phyloP scores from a whole-genome alignment of 2,329 filamentous ascomycete genomes.

The Colletotrichum agaves region DNA sequence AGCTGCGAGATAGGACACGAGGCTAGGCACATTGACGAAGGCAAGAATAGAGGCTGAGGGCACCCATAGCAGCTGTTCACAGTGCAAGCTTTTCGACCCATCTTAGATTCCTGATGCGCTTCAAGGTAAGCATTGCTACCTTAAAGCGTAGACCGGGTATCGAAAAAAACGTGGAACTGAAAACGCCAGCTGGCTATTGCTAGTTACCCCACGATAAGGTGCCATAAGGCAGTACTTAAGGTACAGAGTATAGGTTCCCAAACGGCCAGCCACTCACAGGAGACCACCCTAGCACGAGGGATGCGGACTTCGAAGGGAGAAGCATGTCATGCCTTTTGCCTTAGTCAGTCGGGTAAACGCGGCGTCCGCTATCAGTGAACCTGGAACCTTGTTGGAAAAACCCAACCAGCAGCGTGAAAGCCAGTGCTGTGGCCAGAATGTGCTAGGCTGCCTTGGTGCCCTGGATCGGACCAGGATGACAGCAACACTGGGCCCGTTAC shows the following conservation, averaged over 20 bases:
- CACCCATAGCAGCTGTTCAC: no score
- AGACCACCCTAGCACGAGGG: not conserved
- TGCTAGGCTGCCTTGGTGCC: not conserved
- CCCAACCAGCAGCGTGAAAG: not conserved
- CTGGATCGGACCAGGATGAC: conserved; percentile 28
- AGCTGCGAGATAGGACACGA: no score
- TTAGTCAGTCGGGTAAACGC: conserved; percentile 24
- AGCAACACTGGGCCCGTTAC: conserved; percentile 18
- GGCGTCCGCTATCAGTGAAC: not conserved
- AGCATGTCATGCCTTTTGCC: not conserved
- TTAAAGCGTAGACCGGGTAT: no score
- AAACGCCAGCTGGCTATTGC: no score
- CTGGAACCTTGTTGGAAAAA: not conserved
- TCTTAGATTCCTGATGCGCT: no score
- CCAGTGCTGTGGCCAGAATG: not conserved
- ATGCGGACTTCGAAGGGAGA: not conserved
- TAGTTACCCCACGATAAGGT: not conserved
- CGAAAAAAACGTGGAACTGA: no score
- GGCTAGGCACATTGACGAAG: no score
- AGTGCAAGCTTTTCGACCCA: no score
- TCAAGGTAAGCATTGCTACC: no score
- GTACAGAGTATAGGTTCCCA: no score
- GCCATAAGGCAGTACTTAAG: no score
- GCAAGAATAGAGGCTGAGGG: no score
- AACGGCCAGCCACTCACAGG: conserved; percentile 4